These are phyloP conservation scores for Inga laurina DNA, from an alignment of 306 rosid genomes.

Conservation along the genomic window DNA sequence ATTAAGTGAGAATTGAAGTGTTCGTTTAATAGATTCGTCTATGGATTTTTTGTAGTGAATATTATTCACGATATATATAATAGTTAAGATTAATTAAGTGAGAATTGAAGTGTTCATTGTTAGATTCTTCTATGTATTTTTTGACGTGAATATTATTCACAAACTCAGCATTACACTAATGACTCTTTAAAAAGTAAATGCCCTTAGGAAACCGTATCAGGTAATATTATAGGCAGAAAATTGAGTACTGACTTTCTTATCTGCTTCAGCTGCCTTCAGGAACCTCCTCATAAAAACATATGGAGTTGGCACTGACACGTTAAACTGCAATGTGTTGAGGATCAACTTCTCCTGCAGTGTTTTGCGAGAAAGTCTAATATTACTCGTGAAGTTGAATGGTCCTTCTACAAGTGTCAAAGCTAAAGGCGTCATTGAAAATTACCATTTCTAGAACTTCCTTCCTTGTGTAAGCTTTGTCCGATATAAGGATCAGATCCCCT, in stretches of 20 bases:
- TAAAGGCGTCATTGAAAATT: constrained; percentile 17
- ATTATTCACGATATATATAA: not conserved
- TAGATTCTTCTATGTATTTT: not conserved
- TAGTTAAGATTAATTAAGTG: not conserved
- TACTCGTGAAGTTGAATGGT: not conserved
- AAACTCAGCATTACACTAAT: not conserved
- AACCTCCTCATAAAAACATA: constrained; percentile 83
- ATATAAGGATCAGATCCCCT: constrained; percentile 82
- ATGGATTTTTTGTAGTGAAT: not conserved
- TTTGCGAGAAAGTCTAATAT: constrained; percentile 3
- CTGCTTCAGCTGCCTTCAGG: constrained; percentile 93
- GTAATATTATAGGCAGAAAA: not conserved
- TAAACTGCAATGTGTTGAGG: constrained; percentile 77
- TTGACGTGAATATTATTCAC: not conserved
- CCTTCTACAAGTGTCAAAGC: not conserved
- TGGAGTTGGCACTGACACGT: constrained; percentile 91
- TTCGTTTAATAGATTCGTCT: not conserved
- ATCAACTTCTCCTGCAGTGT: constrained; percentile 78
- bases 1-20: not conserved
- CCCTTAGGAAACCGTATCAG: not conserved
- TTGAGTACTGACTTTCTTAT: constrained; percentile 55
- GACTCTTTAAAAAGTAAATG: not conserved
- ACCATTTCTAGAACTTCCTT: constrained; percentile 91
- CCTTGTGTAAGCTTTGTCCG: constrained; percentile 85
- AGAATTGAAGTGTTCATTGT: not conserved